These are phyloP conservation scores for Eucalyptus curtisii DNA, from an alignment of 345 rosid genomes.

Conservation along the genomic window DNA sequence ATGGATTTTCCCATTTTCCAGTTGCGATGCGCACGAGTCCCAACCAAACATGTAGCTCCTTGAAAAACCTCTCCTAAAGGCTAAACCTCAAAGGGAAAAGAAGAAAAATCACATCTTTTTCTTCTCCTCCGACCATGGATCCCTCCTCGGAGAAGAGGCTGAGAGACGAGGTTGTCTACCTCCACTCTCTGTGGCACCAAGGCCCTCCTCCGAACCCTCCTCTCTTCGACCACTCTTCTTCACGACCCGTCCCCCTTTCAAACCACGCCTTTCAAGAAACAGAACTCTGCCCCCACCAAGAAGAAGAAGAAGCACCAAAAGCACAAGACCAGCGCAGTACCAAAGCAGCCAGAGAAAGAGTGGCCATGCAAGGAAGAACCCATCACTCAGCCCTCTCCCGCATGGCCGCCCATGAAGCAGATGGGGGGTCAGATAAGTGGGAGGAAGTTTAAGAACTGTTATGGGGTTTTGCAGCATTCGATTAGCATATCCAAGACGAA, in stretches of 20 bases:
- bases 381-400: not conserved
- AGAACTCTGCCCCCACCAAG: not conserved
- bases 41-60: not conserved
- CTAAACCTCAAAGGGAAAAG: not conserved
- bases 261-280: constrained; percentile 3
- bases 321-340: not conserved
- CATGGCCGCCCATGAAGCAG: not conserved
- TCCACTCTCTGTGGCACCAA: constrained; percentile 64
- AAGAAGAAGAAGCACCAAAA: not conserved
- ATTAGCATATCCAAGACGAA: constrained; percentile 26
- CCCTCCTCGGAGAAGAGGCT: constrained; percentile 19
- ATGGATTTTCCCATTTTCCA: not conserved
- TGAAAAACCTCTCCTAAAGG: not conserved
- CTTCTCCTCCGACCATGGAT: constrained; percentile 7
- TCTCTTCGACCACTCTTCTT: not conserved
- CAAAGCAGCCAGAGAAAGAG: not conserved
- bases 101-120: not conserved
- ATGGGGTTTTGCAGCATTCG: constrained; percentile 57
- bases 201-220: constrained; percentile 33
- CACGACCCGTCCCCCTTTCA: constrained; percentile 10
- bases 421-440: constrained; percentile 9
- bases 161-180: constrained; percentile 56
- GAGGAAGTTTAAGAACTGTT: constrained; percentile 46
- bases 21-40: not conserved
- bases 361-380: not conserved